A percentile compares a stretch with the other conserved stretches of the same genome.
phyloP scores from a whole-genome alignment of 352 stramenopile species.

The Aphanomyces invadans region DNA sequence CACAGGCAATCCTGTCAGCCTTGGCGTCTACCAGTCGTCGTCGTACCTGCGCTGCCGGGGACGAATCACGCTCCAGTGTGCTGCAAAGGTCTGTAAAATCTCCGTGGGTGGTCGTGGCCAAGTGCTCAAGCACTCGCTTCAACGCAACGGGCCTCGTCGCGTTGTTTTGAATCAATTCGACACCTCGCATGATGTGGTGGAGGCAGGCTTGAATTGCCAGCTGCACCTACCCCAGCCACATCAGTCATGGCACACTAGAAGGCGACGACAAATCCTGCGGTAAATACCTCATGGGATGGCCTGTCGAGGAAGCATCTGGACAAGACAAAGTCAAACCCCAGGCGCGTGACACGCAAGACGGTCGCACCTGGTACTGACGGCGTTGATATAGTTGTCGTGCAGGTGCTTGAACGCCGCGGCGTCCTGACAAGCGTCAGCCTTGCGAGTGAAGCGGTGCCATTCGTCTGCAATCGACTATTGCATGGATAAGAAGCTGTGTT shows the following conservation, averaged over 20 bases:
- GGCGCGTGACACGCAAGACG: background rate
- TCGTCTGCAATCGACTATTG: conserved; percentile 14
- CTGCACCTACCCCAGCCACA: conserved; percentile 12
- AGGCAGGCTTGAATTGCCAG: conserved; percentile 1
- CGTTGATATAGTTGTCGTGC: conserved; percentile 2
- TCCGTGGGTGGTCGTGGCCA: background rate
- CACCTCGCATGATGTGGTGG: background rate
- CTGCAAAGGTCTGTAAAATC: background rate
- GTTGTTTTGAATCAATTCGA: conserved; percentile 6
- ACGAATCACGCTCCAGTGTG: background rate
- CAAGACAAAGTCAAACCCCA: too few relatives aligned
- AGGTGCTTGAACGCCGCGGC: background rate
- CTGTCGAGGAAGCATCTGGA: background rate
- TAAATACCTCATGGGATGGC: background rate
- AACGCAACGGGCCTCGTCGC: background rate
- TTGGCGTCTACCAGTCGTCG: too few relatives aligned
- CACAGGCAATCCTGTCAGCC: too few relatives aligned
- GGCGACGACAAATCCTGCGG: too few relatives aligned
- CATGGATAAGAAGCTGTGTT: background rate
- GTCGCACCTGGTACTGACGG: background rate
- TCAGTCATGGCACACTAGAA: too few relatives aligned
- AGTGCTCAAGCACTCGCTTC: background rate
- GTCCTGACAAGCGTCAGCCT: background rate
- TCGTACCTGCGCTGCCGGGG: background rate
- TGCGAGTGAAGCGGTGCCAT: background rate